A percentile compares a stretch with the other conserved stretches of the same genome.
phyloP scores from a whole-genome alignment of 2,329 filamentous ascomycete species.

The Scedosporium apiospermum region DNA sequence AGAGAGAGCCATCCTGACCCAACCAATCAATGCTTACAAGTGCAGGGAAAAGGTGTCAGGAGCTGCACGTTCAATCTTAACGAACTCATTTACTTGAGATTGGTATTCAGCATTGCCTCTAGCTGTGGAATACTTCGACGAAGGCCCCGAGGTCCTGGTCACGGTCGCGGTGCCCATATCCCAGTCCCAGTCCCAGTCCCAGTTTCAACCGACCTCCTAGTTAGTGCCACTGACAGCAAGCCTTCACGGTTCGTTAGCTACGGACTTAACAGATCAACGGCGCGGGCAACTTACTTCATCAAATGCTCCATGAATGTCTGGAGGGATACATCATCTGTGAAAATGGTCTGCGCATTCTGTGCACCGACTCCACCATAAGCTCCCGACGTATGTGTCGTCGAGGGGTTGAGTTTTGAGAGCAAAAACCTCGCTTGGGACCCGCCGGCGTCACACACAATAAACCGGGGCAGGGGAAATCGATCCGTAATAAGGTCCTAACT shows the following conservation, averaged over 20 bases:
- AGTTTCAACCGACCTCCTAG: constrained; percentile 20
- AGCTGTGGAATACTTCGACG: too few species aligned
- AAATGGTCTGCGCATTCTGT: constrained; percentile 92
- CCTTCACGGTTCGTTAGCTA: constrained; percentile 21
- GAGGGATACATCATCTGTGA: constrained; percentile 95
- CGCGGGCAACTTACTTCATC: constrained; percentile 72
- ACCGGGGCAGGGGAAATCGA: constrained; percentile 93
- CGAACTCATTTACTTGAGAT: too few species aligned
- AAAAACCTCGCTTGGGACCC: constrained; percentile 96
- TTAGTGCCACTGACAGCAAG: constrained; percentile 57
- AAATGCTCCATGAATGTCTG: constrained; percentile 99
- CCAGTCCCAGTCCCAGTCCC: too few species aligned
- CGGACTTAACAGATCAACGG: constrained; percentile 4
- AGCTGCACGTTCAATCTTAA: too few species aligned
- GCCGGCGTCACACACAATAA: constrained; percentile 98
- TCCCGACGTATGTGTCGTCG: constrained; percentile 89
- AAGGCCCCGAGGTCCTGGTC: too few species aligned
- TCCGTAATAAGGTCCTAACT: constrained; percentile 86
- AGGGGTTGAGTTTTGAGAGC: constrained; percentile 93
- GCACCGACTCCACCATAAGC: constrained; percentile 80
- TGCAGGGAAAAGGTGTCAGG: too few species aligned
- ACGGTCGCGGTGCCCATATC: too few species aligned
- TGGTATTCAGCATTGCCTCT: too few species aligned
- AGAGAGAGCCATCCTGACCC: too few species aligned
- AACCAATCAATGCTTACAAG: too few species aligned